Evolutionary conservation across 75 land plant species (phyloP).

Genomic region (Pinus albicaulis): DNA sequence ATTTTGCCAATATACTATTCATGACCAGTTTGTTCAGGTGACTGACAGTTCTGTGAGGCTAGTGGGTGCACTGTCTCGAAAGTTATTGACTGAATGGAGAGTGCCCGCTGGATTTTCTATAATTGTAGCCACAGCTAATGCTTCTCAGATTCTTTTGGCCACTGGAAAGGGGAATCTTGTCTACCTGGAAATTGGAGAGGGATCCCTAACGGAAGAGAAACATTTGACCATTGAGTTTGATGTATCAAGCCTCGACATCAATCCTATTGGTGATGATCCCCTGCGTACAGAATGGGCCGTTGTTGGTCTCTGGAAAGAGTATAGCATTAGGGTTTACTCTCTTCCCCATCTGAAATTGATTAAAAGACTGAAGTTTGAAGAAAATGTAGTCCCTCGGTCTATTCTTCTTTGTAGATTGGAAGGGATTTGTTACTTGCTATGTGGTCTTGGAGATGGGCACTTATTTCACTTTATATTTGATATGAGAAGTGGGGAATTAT

Average conservation of each 20-base stretch:
- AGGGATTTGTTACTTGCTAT: conserved; percentile 89
- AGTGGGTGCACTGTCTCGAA: conserved; percentile 67
- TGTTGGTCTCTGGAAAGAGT: conserved; percentile 98
- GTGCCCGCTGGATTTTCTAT: conserved; percentile 76
- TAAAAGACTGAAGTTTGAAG: conserved; percentile 76
- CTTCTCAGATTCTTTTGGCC: conserved; percentile 86
- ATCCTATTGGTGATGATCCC: conserved; percentile 84
- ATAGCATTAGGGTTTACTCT: conserved; percentile 82
- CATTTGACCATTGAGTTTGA: conserved; percentile 88
- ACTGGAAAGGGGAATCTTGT: conserved; percentile 92
- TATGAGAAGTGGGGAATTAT: conserved; percentile 54
- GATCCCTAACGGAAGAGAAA: conserved; percentile 58
- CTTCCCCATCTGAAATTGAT: conserved; percentile 76
- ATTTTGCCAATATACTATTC: conserved; percentile 81
- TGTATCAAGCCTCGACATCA: conserved; percentile 91
- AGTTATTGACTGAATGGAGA: conserved; percentile 75
- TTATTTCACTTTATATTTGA: conserved; percentile 77
- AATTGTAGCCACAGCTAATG: conserved; percentile 95
- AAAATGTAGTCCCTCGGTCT: conserved; percentile 92
- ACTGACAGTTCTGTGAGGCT: conserved; percentile 76
- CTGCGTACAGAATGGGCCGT: conserved; percentile 67
- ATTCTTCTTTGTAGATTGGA: conserved; percentile 92
- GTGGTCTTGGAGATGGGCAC: conserved; percentile 98
- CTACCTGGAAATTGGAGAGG: conserved; percentile 81
- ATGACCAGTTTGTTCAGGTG: conserved; percentile 88